Evolutionary conservation across 108 stramenopile genomes (phyloP).

Genomic region (Mayamaea pseudoterrestris): DNA sequence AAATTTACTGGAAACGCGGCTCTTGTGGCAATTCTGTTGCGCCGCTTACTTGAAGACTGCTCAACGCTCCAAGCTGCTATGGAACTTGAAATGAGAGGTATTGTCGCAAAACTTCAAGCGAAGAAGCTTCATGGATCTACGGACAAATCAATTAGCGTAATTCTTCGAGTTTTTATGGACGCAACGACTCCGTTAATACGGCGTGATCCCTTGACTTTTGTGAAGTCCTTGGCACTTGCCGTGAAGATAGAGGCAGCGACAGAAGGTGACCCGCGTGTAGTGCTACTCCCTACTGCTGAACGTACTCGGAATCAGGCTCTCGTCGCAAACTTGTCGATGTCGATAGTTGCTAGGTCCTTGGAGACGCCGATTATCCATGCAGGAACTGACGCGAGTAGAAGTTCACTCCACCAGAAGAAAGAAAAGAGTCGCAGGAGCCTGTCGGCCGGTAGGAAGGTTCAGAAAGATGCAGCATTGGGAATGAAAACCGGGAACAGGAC

Average conservation of each 20-base stretch:
- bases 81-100: conserved; percentile 81
- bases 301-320: background rate
- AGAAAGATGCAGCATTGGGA: too few species aligned
- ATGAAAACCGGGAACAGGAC: too few species aligned
- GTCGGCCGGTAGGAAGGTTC: too few species aligned
- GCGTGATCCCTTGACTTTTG: conserved; percentile 54
- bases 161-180: conserved; percentile 40
- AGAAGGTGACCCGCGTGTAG: background rate
- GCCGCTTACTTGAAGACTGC: conserved; percentile 84
- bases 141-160: conserved; percentile 24
- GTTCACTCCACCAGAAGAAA: too few species aligned
- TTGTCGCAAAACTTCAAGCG: conserved; percentile 36
- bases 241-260: conserved; percentile 22
- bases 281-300: background rate
- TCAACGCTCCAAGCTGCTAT: conserved; percentile 71
- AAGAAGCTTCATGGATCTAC: conserved; percentile 26
- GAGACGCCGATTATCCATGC: too few species aligned
- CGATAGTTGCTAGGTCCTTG: too few species aligned
- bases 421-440: too few species aligned
- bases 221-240: conserved; percentile 52
- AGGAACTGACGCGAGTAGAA: too few species aligned
- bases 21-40: conserved; percentile 52
- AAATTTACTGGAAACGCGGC: conserved; percentile 62
- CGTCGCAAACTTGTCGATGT: too few species aligned
- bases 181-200: conserved; percentile 51